Evolutionary conservation across 208 protist genomes (phyloP), one percentile per base, ranked within the genome.

Genomic region (Wallacemonas sp.): DNA sequence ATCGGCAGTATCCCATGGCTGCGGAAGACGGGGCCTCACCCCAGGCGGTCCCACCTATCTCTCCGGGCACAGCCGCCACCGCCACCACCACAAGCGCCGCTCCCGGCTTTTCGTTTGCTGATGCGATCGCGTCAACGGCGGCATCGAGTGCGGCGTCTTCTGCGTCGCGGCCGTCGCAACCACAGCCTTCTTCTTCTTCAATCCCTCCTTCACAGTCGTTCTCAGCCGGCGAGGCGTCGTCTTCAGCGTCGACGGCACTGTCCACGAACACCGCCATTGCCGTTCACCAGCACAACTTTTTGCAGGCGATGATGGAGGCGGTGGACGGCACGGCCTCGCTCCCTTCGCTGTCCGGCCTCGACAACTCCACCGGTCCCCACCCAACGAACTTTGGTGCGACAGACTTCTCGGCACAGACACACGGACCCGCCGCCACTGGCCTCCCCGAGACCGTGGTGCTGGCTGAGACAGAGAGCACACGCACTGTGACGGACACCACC

Each of bases 221-320:
- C n/a, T n/a, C n/a, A n/a, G 36, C 36, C 42, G 5, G 17, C 42
- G 13, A 6, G 42, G 17, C 42, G 17, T 48, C 42, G 17, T 48
- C 42, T 4, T 48, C 42, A 19, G 9, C 17, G 8, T 48, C 36
- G 36, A 39, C 42, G 42, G 9, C 42, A 9, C 9, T n/a, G 17
- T 57, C 50, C 10, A 32, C 10, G 50, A 17, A 27, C 24, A 41
- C 50, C 30, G 29, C 50, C 30, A n/a, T 54, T 54, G 46, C 29
- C 32, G 50, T 39, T 26, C 50, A 57, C 15, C 50, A 57, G 50
- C 50, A 19, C 26, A 3, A 26, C 50, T 57, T 57, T 39, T n/a
- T 57, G 26, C 50, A 21, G 6, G 50, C 50, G 13, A 57, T 57
- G 50, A 13, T 57, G 30, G 50, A 57, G 12, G 10, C 15, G 10